Base-by-base conservation (phyloP, 106 monocot species). In the Alisma plantagoaquatica region DNA sequence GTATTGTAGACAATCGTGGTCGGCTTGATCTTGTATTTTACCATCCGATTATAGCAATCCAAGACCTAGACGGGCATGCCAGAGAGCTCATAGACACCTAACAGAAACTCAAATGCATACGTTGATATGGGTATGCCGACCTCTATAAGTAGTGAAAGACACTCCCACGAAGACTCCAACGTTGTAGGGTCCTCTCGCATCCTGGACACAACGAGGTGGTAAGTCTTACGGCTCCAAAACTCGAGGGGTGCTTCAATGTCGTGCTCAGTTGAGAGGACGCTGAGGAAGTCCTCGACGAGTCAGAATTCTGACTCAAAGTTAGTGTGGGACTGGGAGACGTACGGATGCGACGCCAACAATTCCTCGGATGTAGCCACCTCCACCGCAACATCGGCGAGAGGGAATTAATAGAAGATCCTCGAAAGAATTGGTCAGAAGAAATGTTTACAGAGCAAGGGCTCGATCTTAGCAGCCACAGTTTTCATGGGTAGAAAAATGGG, bases 1-100 rank as follows among this genome's bases (percentile, higher is more conserved):
- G 81, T 64, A 56, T 85, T 85, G 74, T 79, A 86, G 21, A 82
- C 59, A 59, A 79, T 76, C 2, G 78, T 68, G 56, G 68, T 81
- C 16, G 82, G 90, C 17, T 29, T 51, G 65, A 49, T 59, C 5
- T 48, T 59, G 58, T 81, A 89, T 3, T 85, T 76, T 19, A 29
- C 49, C 89, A 89, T 90, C 45, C 69, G 62, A 43, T 41, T 61
- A 54, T 84, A 98, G 4, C 64, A 52, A 52, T 74, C 78, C 32
- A 90, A 52, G 43, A 82, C 82, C 42, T 69, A 54, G 12, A 65
- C 68, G 2, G 68, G 15, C 24, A 43, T 29, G 16, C 77, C 78
- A 1, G 69, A 45, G 20, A 43, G 55, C 2, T 50, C 46, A 57
- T 70, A 71, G 24, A 78, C 96, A 14, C 57, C 58, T 10, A 89